Evolutionary conservation across 768 basidiomycete genomes (phyloP), one percentile per base, ranked within the genome.

Genomic region (Pisolithus albus): DNA sequence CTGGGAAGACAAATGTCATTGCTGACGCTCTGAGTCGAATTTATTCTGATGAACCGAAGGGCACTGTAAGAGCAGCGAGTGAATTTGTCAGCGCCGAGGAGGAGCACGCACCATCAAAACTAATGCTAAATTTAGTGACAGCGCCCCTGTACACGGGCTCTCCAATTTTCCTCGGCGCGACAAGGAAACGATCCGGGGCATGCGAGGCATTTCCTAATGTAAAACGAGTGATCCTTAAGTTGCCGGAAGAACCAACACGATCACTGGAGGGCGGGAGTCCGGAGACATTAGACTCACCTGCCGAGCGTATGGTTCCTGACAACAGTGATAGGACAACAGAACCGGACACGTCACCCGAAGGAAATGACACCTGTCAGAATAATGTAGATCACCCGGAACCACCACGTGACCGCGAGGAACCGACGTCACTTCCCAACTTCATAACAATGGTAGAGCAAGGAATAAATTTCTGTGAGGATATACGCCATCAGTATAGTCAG

Each of bases 21-120:
- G 59, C 66, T 0, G 69, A 71, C 47, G 62, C 64, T 0, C 39
- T 71, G 4, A 69, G 68, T 0, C 43, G 61, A 0, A 57, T 62
- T 1, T 61, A 61, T 23, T 53, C 56, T 11, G 49, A 56, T 19
- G 53, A 63, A 18, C 53, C 68, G 1, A 61, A 68, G 26, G 51
- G 56, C 0, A 61, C 52, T 1, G 49, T 58, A 4, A 37, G 59
- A 0, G 49, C 63, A 0, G 13, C 21, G 4, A 57, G 56, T 28
- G 57, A 69, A 45, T 67, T 64, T 24, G 54, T 56, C 0, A 47
- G 53, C 2, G 28, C 52, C 13, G 59, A 67, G 32, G 55, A 57
- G 2, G 49, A 51, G 0, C 52, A 64, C 19, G 54, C 57, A 0
- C 41, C 54, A n/a, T 42, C 18, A 1, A 32, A 28, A 0, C 7